These are phyloP conservation scores for Pluteus cervinus DNA, from an alignment of 768 basidiomycete species.

Conservation along the genomic window DNA sequence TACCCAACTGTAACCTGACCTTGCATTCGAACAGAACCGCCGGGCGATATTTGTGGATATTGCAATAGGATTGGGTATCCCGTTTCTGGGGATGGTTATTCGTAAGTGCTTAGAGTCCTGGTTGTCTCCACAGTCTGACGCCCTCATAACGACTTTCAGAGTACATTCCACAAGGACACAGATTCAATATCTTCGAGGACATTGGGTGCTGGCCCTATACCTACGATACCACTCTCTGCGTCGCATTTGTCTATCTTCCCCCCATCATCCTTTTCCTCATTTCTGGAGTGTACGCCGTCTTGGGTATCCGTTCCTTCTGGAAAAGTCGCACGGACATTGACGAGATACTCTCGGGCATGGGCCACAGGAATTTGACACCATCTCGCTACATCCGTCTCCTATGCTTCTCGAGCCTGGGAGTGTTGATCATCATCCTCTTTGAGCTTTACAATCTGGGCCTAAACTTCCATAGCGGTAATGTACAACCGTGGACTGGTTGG, in stretches of 20 bases:
- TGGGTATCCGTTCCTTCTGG: conserved; percentile 6
- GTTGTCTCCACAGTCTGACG: conserved; percentile 3
- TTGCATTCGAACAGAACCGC: no score
- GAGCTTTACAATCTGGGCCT: conserved; percentile 11
- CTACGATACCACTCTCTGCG: conserved; percentile 28
- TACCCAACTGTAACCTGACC: no score
- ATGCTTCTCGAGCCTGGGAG: conserved; percentile 6
- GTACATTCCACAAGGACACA: conserved; percentile 31
- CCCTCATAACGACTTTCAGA: conserved; percentile 17
- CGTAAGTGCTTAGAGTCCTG: conserved; percentile 30
- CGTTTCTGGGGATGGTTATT: conserved; percentile 29
- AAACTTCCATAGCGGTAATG: conserved; percentile 8
- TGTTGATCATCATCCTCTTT: conserved; percentile 1
- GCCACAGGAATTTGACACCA: conserved; percentile 7
- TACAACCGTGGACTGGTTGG: conserved; percentile 34
- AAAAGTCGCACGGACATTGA: conserved; percentile 7
- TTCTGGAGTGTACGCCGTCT: conserved; percentile 18
- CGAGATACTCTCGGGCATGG: conserved; percentile 6
- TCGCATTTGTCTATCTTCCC: conserved; percentile 19
- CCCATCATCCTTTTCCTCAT: conserved; percentile 18
- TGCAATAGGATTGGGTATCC: conserved; percentile 29
- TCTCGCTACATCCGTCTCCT: conserved; percentile 9
- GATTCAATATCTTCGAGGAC: conserved; percentile 44
- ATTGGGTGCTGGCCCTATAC: conserved; percentile 36
- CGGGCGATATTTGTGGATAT: conserved; percentile 26